Evolutionary conservation across 2,329 filamentous ascomycete species (phyloP).

Genomic region (Diaporthe destruens): DNA sequence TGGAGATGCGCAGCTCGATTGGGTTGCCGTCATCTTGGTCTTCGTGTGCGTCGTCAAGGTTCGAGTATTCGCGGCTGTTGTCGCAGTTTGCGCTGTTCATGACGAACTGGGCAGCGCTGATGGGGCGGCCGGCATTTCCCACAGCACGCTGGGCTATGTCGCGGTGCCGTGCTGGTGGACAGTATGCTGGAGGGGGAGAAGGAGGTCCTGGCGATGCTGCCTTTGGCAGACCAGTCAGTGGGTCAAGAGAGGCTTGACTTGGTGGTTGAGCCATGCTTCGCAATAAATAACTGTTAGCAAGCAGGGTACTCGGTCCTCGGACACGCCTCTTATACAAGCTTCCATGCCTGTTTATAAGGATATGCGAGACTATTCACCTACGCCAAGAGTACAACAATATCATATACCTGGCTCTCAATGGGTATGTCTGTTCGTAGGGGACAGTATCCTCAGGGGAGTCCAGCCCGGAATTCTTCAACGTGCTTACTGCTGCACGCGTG

Average conservation of each 20-base stretch:
- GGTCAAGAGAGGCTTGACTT: slow-evolving; percentile 5
- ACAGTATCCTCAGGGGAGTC: neutral
- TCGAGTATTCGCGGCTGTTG: neutral
- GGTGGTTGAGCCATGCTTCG: slow-evolving; percentile 21
- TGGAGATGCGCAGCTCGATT: slow-evolving; percentile 62
- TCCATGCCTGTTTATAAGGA: neutral
- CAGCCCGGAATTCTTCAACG: neutral
- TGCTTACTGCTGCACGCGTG: neutral
- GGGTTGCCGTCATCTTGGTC: slow-evolving; percentile 50
- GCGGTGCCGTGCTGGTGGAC: slow-evolving; percentile 24
- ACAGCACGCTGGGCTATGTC: neutral
- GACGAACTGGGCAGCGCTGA: slow-evolving; percentile 1
- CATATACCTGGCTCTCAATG: neutral
- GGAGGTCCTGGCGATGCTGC: slow-evolving; percentile 19
- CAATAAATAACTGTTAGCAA: neutral
- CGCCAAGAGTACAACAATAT: neutral
- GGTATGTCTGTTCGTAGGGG: neutral
- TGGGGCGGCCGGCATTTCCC: neutral
- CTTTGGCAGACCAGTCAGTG: slow-evolving; percentile 31
- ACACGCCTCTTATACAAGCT: neutral
- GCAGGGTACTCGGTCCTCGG: neutral
- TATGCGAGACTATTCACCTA: neutral
- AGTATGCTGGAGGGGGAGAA: slow-evolving; percentile 41
- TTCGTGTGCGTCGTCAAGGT: slow-evolving; percentile 44
- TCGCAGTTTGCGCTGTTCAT: neutral